Base-by-base conservation (phyloP, 2,329 filamentous ascomycete genomes). In the Tolypocladium pustulatum region DNA sequence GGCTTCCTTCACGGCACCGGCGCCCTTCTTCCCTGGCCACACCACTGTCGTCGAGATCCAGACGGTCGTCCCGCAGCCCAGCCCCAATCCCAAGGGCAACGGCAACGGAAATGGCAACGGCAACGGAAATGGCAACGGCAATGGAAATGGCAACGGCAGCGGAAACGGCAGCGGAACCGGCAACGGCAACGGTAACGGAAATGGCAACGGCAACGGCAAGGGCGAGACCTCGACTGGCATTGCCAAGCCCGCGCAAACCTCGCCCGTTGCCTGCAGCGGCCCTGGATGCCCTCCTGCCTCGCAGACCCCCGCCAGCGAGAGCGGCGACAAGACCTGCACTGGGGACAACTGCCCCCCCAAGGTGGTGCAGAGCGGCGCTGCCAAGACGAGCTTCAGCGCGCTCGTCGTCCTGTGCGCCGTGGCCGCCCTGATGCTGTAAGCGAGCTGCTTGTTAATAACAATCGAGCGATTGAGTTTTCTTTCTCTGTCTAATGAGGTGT, bases 351-450 rank as follows among this genome's bases (percentile, higher is more conserved):
- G 58, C 62, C 46, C 56, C 13, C 54, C 59, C 22, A 49, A 49
- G 15, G 32, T 46, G 7, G 46, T 57, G 36, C 57, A 53, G 49
- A 62, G 56, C 58, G 60, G 65, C 57, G 65, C 63, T 25, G 60
- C 57, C 55, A 63, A 62, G 58, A 49, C 62, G 38, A 58, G 65
- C 55, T 54, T 62, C 58, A 65, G 64, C 60, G 57, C 60, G 40
- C 34, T 66, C 56, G 63, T 60, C 37, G 57, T 64, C 30, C 55
- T 66, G 52, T 62, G 62, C 46, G 62, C 57, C 49, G 54, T 62
- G 36, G 58, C 56, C 15, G 63, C 60, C 54, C 53, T 68, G 61
- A 57, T 67, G 58, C 60, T 66, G 60, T 64, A 63, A 54, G 40
- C 13, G 20, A 37, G 34, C 40, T 27, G 49, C 27, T 15, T 32